Conservation (phyloP, 73 alveolate species). For the Tetrahymena elliotti region DNA sequence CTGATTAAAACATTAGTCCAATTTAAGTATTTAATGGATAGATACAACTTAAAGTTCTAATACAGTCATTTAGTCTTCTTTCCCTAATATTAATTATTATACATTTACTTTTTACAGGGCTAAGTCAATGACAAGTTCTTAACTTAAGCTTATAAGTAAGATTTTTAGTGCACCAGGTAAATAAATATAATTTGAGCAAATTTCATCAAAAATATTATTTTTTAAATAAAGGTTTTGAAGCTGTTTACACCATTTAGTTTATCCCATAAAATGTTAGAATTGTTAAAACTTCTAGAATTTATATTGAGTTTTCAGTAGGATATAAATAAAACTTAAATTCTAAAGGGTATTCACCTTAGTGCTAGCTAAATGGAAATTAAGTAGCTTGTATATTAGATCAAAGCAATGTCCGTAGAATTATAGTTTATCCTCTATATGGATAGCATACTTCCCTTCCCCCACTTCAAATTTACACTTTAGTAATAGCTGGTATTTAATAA, state of each 20-base stretch:
- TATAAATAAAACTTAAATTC: not conserved
- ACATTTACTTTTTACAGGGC: not conserved
- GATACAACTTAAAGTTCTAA: not conserved
- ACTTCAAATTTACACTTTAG: not conserved
- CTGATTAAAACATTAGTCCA: not conserved
- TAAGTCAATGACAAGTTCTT: not conserved
- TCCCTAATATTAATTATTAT: not conserved
- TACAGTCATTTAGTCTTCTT: not conserved
- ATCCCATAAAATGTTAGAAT: not conserved
- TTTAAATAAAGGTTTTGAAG: not conserved
- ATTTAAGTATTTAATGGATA: not conserved
- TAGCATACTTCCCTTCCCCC: not conserved
- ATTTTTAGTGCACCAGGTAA: not conserved
- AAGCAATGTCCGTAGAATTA: not conserved
- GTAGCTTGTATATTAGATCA: not conserved
- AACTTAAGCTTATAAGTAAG: not conserved
- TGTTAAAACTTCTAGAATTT: not conserved
- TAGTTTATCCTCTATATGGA: not conserved
- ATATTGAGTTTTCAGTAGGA: not conserved
- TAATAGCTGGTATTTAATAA: not conserved
- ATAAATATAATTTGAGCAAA: not conserved
- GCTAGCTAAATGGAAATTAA: not conserved
- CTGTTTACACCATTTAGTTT: not conserved
- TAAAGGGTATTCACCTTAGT: not conserved
- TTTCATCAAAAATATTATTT: not conserved